Base-by-base conservation (phyloP, 2,329 filamentous ascomycete species). In the Talaromyces sp. region DNA sequence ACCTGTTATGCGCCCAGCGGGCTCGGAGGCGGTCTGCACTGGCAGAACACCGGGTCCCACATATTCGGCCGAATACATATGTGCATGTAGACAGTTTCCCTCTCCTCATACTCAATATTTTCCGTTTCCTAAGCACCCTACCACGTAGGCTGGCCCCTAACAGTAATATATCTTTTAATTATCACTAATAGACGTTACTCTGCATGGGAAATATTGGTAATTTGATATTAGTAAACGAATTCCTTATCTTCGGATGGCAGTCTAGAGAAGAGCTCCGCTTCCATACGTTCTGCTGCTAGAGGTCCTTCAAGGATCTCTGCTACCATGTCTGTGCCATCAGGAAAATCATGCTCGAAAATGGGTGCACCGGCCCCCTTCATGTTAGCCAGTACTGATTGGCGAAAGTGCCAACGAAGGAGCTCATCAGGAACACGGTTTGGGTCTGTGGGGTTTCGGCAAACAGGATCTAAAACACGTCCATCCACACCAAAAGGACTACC, bases 301-400 rank as follows among this genome's bases (percentile, higher is more conserved):
- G 47, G 47, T 6, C 47, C 37, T 6, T 41, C 47, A 14, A 20
- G n/a, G 9, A 49, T 49, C 13, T 49, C 47, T 24, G 16, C 24
- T n/a, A 42, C 7, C 36, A 49, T 49, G 19, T 49, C 37, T 7
- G 36, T 19, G 4, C 47, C 47, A 4, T 33, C n/a, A 10, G 47
- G 47, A 19, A 49, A 49, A 35, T 49, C 47, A n/a, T 41, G 27
- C 24, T 48, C 46, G 7, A 39, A 40, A 14, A 17, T 24, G 13
- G 47, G 20, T 33, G 45, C 48, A 7, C 40, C 49, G 22, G 33
- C 49, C 9, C 49, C 41, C 17, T 30, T 51, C 49, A 51, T 47
- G 13, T 51, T 46, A 2, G 17, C 41, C 16, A 51, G 49, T 3
- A 51, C 16, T 13, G 33, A 4, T 19, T 51, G 49, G 2, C 42